Evolutionary conservation across 257 asterid species (phyloP).

Genomic region (Fraxinus anomala): DNA sequence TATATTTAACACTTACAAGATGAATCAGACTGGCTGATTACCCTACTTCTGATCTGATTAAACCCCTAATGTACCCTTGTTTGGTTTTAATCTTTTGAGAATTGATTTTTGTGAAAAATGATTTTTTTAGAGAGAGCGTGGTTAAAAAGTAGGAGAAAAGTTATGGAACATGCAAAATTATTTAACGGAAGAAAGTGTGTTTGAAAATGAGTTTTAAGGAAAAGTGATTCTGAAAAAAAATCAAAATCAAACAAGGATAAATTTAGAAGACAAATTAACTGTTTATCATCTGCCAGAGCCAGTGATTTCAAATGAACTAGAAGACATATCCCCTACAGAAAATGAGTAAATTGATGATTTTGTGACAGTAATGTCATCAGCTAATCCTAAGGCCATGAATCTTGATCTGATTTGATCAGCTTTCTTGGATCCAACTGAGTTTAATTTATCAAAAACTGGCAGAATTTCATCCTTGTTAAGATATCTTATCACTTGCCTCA

Average conservation of each 20-base stretch:
- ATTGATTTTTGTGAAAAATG: too few species aligned
- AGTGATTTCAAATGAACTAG: neutral
- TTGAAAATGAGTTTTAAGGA: too few species aligned
- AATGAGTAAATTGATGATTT: neutral
- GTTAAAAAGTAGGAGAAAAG: too few species aligned
- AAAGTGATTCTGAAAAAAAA: too few species aligned
- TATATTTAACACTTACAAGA: too few species aligned
- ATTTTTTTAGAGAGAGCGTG: too few species aligned
- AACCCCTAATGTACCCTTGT: neutral
- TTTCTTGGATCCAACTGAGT: constrained; percentile 43
- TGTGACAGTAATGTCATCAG: constrained; percentile 4
- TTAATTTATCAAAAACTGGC: constrained; percentile 42
- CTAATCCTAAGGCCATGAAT: constrained; percentile 35
- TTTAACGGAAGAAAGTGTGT: too few species aligned
- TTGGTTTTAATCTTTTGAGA: too few species aligned
- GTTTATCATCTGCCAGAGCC: neutral
- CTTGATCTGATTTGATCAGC: constrained; percentile 40
- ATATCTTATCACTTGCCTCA: constrained; percentile 55
- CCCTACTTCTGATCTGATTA: neutral
- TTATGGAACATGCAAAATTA: too few species aligned
- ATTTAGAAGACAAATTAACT: neutral
- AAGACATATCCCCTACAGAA: constrained; percentile 15
- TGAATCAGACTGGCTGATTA: neutral
- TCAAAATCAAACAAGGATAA: too few species aligned
- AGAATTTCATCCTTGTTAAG: constrained; percentile 48